Base-by-base conservation (phyloP, 805 yeast genomes). In the Maudiozyma saulgeensis region DNA sequence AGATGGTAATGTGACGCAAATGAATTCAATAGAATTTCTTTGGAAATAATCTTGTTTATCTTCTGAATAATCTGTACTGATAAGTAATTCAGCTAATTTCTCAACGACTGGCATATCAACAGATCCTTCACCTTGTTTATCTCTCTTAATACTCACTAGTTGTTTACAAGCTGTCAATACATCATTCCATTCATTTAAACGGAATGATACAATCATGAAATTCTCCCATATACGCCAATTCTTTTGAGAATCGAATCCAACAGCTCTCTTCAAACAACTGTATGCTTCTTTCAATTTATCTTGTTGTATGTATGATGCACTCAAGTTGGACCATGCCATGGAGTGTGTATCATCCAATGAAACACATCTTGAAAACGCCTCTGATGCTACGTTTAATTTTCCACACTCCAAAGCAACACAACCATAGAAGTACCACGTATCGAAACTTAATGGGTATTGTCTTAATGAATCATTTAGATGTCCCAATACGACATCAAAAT, bases 141-240 rank as follows among this genome's bases (percentile, higher is more conserved):
- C 78, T 46, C 76, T 76, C 52, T 78, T 80, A 35, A 82, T 66
- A 31, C 74, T 76, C 15, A 86, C 71, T 41, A 89, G 67, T 54
- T 79, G 78, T 52, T 73, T 76, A n/a, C 84, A 75, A 0, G 96
- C 96, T 35, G 78, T 67, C 18, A 90, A 71, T 3, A 86, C 96
- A 50, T 88, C 96, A 53, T 78, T 81, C 97, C 98, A 93, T 59
- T 87, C 86, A n/a, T 78, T 73, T 42, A 90, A 69, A 61, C 82
- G 86, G 26, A 82, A 81, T 0, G 97, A 95, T 21, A 91, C 91
- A 28, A 81, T 72, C 61, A 87, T 70, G 59, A 81, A 88, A 63
- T 93, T 93, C 58, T 88, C 93, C 85, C 91, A 90, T 34, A 93
- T 80, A 57, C 86, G 79, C 96, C 97, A 87, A 45, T 90, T 86